Conservation (phyloP, 2,329 filamentous ascomycete genomes). For the Lasiodiplodia sp. region DNA sequence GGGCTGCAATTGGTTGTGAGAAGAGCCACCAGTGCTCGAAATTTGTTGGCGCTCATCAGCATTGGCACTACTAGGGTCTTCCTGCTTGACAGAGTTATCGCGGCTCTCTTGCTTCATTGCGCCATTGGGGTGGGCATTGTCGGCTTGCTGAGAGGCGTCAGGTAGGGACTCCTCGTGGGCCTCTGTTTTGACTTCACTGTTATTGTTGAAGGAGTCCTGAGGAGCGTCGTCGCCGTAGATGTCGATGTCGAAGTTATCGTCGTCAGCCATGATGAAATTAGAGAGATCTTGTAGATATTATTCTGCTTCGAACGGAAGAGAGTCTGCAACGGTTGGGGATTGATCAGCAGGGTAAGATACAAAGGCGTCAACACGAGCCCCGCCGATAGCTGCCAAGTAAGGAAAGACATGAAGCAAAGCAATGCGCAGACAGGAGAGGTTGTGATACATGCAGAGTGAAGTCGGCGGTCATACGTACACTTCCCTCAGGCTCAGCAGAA, state of each 20-base stretch:
- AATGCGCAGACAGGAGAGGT: slow-evolving; percentile 33
- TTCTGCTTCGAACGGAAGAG: slow-evolving; percentile 45
- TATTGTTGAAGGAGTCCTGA: slow-evolving; percentile 37
- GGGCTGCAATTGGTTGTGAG: slow-evolving; percentile 45
- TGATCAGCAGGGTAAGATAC: slow-evolving; percentile 42
- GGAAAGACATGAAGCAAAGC: slow-evolving; percentile 31
- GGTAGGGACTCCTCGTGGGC: slow-evolving; percentile 37
- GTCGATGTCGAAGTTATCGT: slow-evolving; percentile 75
- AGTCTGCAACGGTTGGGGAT: slow-evolving; percentile 42
- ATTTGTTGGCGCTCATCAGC: slow-evolving; percentile 51
- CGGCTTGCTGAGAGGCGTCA: slow-evolving; percentile 33
- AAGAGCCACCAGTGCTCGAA: slow-evolving; percentile 51
- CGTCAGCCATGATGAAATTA: slow-evolving; percentile 58
- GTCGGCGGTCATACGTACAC: slow-evolving; percentile 32
- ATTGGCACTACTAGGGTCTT: slow-evolving; percentile 37
- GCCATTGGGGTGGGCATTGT: slow-evolving; percentile 35
- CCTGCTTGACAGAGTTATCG: slow-evolving; percentile 33
- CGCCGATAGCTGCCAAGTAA: slow-evolving; percentile 14
- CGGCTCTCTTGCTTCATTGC: slow-evolving; percentile 34
- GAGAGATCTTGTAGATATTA: slow-evolving; percentile 46
- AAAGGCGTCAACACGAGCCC: slow-evolving; percentile 3
- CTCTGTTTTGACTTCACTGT: slow-evolving; percentile 36
- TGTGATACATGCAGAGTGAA: slow-evolving; percentile 30
- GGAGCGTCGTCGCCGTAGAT: slow-evolving; percentile 69
- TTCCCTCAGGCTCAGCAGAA: slow-evolving; percentile 34